Evolutionary conservation across 345 rosid genomes (phyloP).

Genomic region (Clausena lansium): DNA sequence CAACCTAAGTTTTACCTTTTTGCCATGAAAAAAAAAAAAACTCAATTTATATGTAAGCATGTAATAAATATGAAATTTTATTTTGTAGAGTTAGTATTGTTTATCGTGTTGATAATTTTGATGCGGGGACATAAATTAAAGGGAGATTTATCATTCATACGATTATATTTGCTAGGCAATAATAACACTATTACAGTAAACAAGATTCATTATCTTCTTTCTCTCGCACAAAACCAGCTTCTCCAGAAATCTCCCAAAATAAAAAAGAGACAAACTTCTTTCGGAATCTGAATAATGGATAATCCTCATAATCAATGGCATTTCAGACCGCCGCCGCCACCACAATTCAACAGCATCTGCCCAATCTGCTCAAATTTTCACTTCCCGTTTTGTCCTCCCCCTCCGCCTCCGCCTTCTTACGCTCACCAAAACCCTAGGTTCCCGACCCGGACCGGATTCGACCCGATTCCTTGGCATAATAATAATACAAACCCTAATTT

Average conservation of each 20-base stretch:
- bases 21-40: no score
- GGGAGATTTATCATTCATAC: no score
- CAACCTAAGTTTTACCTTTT: no score
- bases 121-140: background rate
- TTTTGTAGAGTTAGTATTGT: no score
- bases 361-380: conserved; percentile 63
- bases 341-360: conserved; percentile 42
- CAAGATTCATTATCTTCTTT: background rate
- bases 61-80: no score
- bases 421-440: conserved; percentile 42
- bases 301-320: conserved; percentile 62
- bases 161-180: background rate
- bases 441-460: conserved; percentile 44
- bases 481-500: conserved; percentile 25
- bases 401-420: conserved; percentile 22
- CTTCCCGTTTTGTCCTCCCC: conserved; percentile 76
- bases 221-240: background rate
- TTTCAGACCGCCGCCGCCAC: conserved; percentile 35
- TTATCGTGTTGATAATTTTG: background rate
- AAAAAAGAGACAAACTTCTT: no score
- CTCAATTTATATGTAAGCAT: no score
- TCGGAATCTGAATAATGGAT: conserved; percentile 1
- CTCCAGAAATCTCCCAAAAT: background rate
- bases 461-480: conserved; percentile 43
- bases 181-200: no score